Conservation (phyloP, 2,329 filamentous ascomycete genomes). For the Colletotrichum theobromicola region DNA sequence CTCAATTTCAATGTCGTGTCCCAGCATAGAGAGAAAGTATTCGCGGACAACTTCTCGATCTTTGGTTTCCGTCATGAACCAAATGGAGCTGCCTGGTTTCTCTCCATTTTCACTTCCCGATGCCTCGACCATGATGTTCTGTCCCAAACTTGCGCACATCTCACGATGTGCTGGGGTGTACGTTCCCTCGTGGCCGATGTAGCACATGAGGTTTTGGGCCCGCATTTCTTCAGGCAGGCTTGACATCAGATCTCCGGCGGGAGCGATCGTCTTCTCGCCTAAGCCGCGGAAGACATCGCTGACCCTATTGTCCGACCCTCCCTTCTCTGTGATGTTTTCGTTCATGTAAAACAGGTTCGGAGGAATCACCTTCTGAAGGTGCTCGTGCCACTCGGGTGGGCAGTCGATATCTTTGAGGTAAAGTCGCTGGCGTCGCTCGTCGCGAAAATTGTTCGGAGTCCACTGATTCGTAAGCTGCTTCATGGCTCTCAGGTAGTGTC, state of each 20-base stretch:
- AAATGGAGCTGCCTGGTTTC: conserved; percentile 87
- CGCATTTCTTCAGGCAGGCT: conserved; percentile 86
- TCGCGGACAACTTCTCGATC: conserved; percentile 90
- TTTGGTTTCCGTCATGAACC: conserved; percentile 98
- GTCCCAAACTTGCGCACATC: conserved; percentile 95
- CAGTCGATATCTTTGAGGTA: conserved; percentile 99
- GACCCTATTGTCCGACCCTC: conserved; percentile 26
- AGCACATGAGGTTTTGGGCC: conserved; percentile 97
- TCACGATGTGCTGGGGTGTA: conserved; percentile 95
- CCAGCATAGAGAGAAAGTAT: conserved; percentile 90
- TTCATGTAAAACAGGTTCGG: conserved; percentile 90
- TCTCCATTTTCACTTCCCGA: conserved; percentile 77
- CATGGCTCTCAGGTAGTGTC: conserved; percentile 91
- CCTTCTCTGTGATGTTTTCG: conserved; percentile 66
- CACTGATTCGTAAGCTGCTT: conserved; percentile 83
- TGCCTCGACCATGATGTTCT: conserved; percentile 98
- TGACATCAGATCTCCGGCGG: conserved; percentile 93
- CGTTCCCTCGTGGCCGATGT: conserved; percentile 95
- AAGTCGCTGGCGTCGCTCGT: conserved; percentile 81
- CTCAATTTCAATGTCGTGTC: conserved; percentile 96
- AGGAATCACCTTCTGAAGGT: conserved; percentile 79
- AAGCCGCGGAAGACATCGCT: conserved; percentile 47
- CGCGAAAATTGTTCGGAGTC: conserved; percentile 75
- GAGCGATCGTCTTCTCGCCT: conserved; percentile 61
- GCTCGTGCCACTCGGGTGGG: conserved; percentile 83